Conservation (phyloP, 352 stramenopile species). For the Peronospora destructor region DNA sequence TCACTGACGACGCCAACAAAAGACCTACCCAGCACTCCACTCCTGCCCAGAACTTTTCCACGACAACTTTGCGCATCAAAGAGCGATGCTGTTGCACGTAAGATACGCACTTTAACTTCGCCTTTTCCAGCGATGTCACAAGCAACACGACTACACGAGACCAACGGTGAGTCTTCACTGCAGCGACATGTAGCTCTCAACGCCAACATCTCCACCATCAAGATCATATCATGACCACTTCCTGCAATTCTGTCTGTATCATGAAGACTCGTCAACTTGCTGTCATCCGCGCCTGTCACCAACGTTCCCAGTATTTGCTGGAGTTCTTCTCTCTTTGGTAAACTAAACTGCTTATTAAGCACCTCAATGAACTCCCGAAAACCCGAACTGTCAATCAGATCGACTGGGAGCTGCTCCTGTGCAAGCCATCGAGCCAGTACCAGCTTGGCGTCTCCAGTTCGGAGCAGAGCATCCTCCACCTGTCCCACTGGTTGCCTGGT, state of each 20-base stretch:
- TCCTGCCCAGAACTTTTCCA: slow-evolving; percentile 28
- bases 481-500: slow-evolving; percentile 8
- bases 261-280: slow-evolving; percentile 3
- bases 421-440: slow-evolving; percentile 38
- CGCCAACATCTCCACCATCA: slow-evolving; percentile 23
- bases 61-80: slow-evolving; percentile 31
- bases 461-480: slow-evolving; percentile 11
- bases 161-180: slow-evolving; percentile 25
- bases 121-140: slow-evolving; percentile 21
- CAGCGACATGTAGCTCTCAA: slow-evolving; percentile 33
- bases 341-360: slow-evolving; percentile 33
- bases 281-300: slow-evolving; percentile 8
- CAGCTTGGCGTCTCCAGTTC: slow-evolving; percentile 26
- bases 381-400: slow-evolving; percentile 31
- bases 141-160: slow-evolving; percentile 24
- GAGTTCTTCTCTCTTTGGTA: slow-evolving; percentile 27
- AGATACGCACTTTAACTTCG: slow-evolving; percentile 32
- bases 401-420: slow-evolving; percentile 37
- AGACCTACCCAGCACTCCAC: slow-evolving; percentile 34
- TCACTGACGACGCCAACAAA: slow-evolving; percentile 37
- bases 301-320: slow-evolving; percentile 21
- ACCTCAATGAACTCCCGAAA: slow-evolving; percentile 34
- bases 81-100: slow-evolving; percentile 29
- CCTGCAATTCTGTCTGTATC: slow-evolving; percentile 2
- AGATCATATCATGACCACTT: not conserved